A percentile compares a stretch with the other conserved stretches of the same genome.
phyloP scores from a whole-genome alignment of 768 basidiomycete genomes.

The Cystofilobasidium macerans region DNA sequence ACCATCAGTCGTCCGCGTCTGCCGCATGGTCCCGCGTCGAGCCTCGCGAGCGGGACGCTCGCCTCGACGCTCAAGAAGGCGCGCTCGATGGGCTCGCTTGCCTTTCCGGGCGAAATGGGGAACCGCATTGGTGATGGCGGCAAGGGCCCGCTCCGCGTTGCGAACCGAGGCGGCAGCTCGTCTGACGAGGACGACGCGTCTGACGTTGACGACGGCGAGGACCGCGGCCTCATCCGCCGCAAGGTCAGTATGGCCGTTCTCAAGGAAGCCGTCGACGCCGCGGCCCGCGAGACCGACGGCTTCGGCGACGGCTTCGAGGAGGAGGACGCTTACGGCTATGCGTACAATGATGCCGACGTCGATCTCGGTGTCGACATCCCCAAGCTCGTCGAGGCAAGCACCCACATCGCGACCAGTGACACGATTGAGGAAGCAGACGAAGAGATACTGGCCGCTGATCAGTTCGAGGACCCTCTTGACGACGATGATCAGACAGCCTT shows the following conservation, averaged over 20 bases:
- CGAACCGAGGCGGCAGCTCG: neutral
- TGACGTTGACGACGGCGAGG: neutral
- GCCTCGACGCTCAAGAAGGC: slow-evolving; percentile 11
- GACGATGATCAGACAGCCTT: neutral
- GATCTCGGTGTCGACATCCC: slow-evolving; percentile 1
- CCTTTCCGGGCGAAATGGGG: slow-evolving; percentile 7
- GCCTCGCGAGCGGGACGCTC: neutral
- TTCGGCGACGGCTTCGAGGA: neutral
- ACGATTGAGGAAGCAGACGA: slow-evolving; percentile 10
- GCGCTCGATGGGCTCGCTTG: slow-evolving; percentile 19
- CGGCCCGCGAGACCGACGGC: slow-evolving; percentile 10
- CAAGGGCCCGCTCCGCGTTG: neutral
- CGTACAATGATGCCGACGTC: neutral
- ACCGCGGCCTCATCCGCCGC: slow-evolving; percentile 8
- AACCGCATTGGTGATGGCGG: neutral
- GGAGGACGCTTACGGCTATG: slow-evolving; percentile 5
- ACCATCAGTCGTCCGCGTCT: slow-evolving; percentile 8
- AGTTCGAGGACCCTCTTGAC: neutral
- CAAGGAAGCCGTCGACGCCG: slow-evolving; percentile 19
- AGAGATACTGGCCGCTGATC: neutral
- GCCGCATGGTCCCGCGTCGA: neutral
- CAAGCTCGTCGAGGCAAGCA: neutral
- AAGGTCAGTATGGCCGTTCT: slow-evolving; percentile 23
- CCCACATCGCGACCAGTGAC: neutral
- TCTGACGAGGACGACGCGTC: slow-evolving; percentile 7